phyloP scores from a whole-genome alignment of 306 rosid species.

The Astragalus membranaceus region DNA sequence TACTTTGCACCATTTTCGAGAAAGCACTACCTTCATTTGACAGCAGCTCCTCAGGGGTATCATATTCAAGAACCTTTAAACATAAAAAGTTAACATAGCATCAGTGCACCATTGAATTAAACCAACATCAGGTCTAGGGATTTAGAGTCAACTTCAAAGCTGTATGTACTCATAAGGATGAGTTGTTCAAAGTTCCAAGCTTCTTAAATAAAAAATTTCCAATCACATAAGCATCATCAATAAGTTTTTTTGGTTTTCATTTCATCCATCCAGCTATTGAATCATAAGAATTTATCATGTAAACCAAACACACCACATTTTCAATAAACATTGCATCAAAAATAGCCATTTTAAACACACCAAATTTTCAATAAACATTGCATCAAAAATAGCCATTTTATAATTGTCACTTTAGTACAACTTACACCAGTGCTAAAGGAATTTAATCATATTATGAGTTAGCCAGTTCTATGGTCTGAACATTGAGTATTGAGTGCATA shows the following conservation, averaged over 20 bases:
- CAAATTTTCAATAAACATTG: background rate
- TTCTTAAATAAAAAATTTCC: background rate
- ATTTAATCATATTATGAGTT: background rate
- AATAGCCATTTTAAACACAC: background rate
- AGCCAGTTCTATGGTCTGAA: background rate
- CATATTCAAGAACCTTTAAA: slow-evolving; percentile 66
- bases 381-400: background rate
- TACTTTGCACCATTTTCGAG: slow-evolving; percentile 82
- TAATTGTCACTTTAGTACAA: background rate
- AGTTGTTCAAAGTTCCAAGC: slow-evolving; percentile 5
- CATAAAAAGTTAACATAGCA: slow-evolving; percentile 7
- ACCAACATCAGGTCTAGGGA: background rate
- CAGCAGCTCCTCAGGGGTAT: slow-evolving; percentile 61
- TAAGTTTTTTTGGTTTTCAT: background rate
- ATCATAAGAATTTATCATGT: background rate
- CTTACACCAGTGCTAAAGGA: background rate
- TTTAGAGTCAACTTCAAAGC: background rate
- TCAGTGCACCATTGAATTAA: slow-evolving; percentile 1
- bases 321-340: background rate
- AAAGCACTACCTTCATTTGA: slow-evolving; percentile 58
- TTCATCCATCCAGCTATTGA: background rate
- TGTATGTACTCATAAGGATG: background rate
- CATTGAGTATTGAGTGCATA: slow-evolving; percentile 23
- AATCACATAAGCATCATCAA: background rate
- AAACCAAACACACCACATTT: background rate